Evolutionary conservation across 1,284 basidiomycete genomes (phyloP), one percentile per base, ranked within the genome.

Genomic region (Apiotrichum brassicae): DNA sequence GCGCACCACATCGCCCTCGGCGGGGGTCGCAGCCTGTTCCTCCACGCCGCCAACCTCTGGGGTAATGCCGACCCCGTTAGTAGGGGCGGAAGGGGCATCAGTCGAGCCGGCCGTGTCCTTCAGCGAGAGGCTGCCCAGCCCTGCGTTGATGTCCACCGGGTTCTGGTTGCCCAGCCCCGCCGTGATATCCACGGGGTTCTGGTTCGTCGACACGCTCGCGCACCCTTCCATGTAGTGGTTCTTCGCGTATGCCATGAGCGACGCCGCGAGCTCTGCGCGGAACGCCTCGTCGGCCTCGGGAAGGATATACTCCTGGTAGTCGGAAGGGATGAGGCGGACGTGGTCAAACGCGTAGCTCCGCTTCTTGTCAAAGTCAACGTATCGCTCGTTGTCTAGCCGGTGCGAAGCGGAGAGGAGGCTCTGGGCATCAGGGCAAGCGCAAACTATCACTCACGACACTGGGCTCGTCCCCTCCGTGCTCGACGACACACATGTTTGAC

Each of bases 321-420:
- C 84, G 3, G 30, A 35, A 2, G 49, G 20, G 18, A 88, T 87
- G 69, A 91, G 71, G 44, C 78, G 81, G 44, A 90, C 68, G 71
- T 91, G 86, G 70, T 92, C 86, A 43, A 92, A 91, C 6, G 74
- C 73, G 70, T 90, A 95, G 38, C 79, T 85, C 41, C 78, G 83
- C 65, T 83, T 82, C 19, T 83, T 84, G 55, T 84, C 76, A 2
- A 86, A 86, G 70, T 94, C 90, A 57, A 88, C 72, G 68, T 88
- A 93, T 49, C 89, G 77, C 57, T 85, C 82, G 43, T 78, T 7
- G 13, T 16, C 13, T n/a, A n/a, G n/a, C 11, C 28, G 28, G 18
- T 57, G 49, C 8, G 70, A 63, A 5, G 63, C 49, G 0, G 63
- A 68, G 18, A 73, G 46, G 23, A 71, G 43, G 28, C 28, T 30